Evolutionary conservation across 805 yeast species (phyloP).

Genomic region (Schwanniomyces vanrijiae): DNA sequence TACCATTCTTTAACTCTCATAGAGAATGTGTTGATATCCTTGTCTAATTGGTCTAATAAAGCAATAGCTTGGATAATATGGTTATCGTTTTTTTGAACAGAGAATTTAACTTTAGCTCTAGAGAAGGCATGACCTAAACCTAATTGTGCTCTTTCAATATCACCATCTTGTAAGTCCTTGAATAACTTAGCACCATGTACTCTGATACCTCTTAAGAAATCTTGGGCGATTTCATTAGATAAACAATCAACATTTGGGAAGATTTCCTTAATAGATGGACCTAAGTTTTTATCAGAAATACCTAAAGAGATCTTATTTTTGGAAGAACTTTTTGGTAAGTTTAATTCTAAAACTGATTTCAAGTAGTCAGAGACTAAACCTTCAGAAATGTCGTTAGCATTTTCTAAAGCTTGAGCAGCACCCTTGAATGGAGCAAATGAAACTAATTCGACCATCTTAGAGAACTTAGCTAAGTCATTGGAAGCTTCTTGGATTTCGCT

Average conservation of each 20-base stretch:
- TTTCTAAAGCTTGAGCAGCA: slow-evolving; percentile 98
- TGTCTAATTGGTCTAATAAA: slow-evolving; percentile 93
- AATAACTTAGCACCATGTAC: slow-evolving; percentile 84
- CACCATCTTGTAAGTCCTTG: slow-evolving; percentile 91
- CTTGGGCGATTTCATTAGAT: slow-evolving; percentile 91
- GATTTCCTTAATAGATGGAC: slow-evolving; percentile 91
- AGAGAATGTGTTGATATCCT: slow-evolving; percentile 95
- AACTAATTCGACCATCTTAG: slow-evolving; percentile 89
- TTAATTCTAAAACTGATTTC: slow-evolving; percentile 84
- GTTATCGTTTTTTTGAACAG: slow-evolving; percentile 97
- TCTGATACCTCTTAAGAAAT: slow-evolving; percentile 92
- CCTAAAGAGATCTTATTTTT: slow-evolving; percentile 75
- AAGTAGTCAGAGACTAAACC: slow-evolving; percentile 93
- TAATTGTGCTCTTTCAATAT: slow-evolving; percentile 95
- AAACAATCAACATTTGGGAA: slow-evolving; percentile 89
- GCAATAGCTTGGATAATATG: slow-evolving; percentile 99
- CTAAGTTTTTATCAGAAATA: slow-evolving; percentile 91
- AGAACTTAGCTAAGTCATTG: slow-evolving; percentile 80
- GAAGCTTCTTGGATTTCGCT: slow-evolving; percentile 93
- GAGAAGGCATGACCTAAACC: slow-evolving; percentile 99
- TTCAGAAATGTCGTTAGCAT: slow-evolving; percentile 96
- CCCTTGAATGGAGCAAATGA: slow-evolving; percentile 98
- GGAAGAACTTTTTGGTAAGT: slow-evolving; percentile 77
- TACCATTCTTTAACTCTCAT: slow-evolving; percentile 99
- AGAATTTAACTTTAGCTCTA: slow-evolving; percentile 97